phyloP scores from a whole-genome alignment of 192 early-diverging fungal genomes.

The Jimgerdemannia flammicorona region DNA sequence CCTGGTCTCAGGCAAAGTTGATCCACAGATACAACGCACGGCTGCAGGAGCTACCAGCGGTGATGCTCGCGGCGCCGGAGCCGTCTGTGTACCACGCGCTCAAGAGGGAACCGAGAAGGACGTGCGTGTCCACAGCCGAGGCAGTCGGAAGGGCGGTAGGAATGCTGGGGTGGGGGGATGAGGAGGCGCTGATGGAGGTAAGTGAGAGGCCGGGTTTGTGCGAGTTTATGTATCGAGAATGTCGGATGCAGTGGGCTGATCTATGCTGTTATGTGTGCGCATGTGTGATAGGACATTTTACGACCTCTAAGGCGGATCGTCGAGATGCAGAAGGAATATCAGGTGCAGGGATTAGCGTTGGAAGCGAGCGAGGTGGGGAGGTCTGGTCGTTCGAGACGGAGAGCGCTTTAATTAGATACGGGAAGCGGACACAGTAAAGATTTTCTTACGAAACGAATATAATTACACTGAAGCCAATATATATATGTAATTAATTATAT shows the following conservation, averaged over 20 bases:
- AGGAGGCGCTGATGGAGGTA: background rate
- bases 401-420: background rate
- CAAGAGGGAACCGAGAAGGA: constrained; percentile 30
- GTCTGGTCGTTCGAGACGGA: background rate
- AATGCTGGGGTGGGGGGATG: constrained; percentile 21
- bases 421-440: too few species aligned
- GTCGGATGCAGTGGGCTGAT: background rate
- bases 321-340: background rate
- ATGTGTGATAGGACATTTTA: background rate
- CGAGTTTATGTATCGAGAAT: background rate
- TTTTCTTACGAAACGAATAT: too few species aligned
- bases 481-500: too few species aligned
- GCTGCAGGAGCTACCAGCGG: constrained; percentile 25
- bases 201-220: background rate
- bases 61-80: constrained; percentile 28
- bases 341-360: background rate
- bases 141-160: constrained; percentile 30
- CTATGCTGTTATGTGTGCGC: background rate
- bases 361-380: background rate
- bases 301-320: background rate
- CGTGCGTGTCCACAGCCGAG: constrained; percentile 31
- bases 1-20: constrained; percentile 36
- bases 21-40: constrained; percentile 35
- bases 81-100: constrained; percentile 31
- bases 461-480: too few species aligned